Conservation (phyloP, 148 eudicot genomes). For the Oxyria digyna region DNA sequence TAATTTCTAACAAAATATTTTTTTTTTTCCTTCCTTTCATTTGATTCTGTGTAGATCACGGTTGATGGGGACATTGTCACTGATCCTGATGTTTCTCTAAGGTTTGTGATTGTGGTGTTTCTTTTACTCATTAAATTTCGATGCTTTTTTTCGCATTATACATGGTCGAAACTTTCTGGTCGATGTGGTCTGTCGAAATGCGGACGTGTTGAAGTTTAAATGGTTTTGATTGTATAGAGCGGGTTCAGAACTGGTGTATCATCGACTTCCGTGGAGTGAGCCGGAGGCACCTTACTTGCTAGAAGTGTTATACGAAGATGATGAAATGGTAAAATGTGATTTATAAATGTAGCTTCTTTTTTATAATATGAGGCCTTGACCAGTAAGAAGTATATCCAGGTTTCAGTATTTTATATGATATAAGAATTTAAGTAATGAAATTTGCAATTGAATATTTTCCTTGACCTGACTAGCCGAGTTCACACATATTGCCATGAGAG, state of each 20-base stretch:
- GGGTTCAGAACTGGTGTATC: slow-evolving; percentile 52
- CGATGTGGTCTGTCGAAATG: background rate
- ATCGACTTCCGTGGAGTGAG: slow-evolving; percentile 82
- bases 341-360: background rate
- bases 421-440: background rate
- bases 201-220: background rate
- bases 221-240: slow-evolving; percentile 25
- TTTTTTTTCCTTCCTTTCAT: background rate
- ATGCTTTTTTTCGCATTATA: background rate
- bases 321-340: slow-evolving; percentile 47
- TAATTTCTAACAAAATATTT: background rate
- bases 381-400: background rate
- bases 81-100: slow-evolving; percentile 44
- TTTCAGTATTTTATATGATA: background rate
- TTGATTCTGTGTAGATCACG: slow-evolving; percentile 35
- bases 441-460: background rate
- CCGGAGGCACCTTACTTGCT: slow-evolving; percentile 70
- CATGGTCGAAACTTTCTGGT: background rate
- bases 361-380: background rate
- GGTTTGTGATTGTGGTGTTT: slow-evolving; percentile 24
- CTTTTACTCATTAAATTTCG: background rate
- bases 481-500: background rate
- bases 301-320: slow-evolving; percentile 72
- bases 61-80: slow-evolving; percentile 48
- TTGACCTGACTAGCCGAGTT: background rate